These are phyloP conservation scores for Mortierella sp. DNA, from an alignment of 371 early-diverging fungal species.

Conservation along the genomic window DNA sequence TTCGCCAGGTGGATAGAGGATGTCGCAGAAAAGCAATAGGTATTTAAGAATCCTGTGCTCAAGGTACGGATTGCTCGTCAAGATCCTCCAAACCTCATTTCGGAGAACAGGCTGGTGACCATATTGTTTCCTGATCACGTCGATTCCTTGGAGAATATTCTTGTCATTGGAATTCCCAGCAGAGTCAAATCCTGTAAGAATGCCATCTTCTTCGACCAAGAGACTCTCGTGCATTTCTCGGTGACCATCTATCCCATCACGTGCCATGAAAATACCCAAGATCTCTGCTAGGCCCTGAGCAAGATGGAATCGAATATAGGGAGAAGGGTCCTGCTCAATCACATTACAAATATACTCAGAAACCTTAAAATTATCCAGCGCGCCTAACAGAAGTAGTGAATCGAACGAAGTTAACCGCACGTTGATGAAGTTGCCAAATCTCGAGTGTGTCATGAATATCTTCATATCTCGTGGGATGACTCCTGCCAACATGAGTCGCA, in stretches of 20 bases:
- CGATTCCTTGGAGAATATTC: slow-evolving; percentile 15
- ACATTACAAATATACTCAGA: slow-evolving; percentile 67
- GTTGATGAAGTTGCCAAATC: slow-evolving; percentile 73
- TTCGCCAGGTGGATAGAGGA: slow-evolving; percentile 70
- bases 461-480: slow-evolving; percentile 74
- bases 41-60: slow-evolving; percentile 70
- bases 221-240: slow-evolving; percentile 37
- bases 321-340: slow-evolving; percentile 71
- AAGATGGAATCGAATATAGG: slow-evolving; percentile 65
- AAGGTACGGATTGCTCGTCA: slow-evolving; percentile 53
- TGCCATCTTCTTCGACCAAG: slow-evolving; percentile 41
- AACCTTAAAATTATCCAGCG: slow-evolving; percentile 61
- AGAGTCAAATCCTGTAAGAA: slow-evolving; percentile 15
- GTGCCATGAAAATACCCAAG: slow-evolving; percentile 65
- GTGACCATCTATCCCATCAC: slow-evolving; percentile 23
- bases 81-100: slow-evolving; percentile 39
- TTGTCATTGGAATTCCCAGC: slow-evolving; percentile 13
- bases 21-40: slow-evolving; percentile 69
- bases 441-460: slow-evolving; percentile 72
- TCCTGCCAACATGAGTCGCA: slow-evolving; percentile 69
- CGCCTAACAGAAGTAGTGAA: slow-evolving; percentile 73
- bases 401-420: slow-evolving; percentile 77
- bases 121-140: slow-evolving; percentile 32
- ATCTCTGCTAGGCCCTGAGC: slow-evolving; percentile 61
- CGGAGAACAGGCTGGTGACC: slow-evolving; percentile 45